A percentile compares a stretch with the other conserved stretches of the same genome.
Conservation (phyloP, 1,284 basidiomycete genomes). For the Trichosporon sp. region DNA sequence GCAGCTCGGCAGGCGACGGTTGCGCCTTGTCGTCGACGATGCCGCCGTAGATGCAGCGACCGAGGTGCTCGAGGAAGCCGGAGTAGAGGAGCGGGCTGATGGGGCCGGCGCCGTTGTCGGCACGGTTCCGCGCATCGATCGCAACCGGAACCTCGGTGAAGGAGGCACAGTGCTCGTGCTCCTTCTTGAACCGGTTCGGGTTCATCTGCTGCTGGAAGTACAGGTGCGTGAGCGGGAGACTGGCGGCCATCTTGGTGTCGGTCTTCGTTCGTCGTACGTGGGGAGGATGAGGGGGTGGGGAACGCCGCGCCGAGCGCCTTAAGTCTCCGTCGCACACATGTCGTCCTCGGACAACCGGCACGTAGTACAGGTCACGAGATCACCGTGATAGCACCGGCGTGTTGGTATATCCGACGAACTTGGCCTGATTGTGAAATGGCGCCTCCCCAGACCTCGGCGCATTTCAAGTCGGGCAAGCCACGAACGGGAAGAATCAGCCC, state of each 20-base stretch:
- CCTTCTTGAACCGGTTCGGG: slow-evolving; percentile 4
- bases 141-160: neutral
- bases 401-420: neutral
- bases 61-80: slow-evolving; percentile 60
- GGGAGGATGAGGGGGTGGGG: neutral
- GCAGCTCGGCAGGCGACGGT: slow-evolving; percentile 39
- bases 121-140: slow-evolving; percentile 1
- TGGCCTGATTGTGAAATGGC: neutral
- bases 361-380: neutral
- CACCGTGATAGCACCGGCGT: neutral
- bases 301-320: neutral
- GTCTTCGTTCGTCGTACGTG: neutral
- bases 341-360: neutral
- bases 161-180: slow-evolving; percentile 2
- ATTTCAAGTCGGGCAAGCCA: slow-evolving; percentile 1
- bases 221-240: slow-evolving; percentile 9
- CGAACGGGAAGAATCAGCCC: neutral
- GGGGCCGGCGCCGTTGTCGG: slow-evolving; percentile 6
- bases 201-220: slow-evolving; percentile 3
- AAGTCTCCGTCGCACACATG: neutral
- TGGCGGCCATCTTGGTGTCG: slow-evolving; percentile 8
- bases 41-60: slow-evolving; percentile 59
- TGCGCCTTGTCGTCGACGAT: slow-evolving; percentile 53
- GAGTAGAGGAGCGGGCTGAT: slow-evolving; percentile 51
- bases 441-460: neutral